Percentiles rank a stretch among this genome's conserved stretches.
These are phyloP conservation scores for Auricularia cornea DNA, from an alignment of 768 basidiomycete genomes.

Conservation along the genomic window DNA sequence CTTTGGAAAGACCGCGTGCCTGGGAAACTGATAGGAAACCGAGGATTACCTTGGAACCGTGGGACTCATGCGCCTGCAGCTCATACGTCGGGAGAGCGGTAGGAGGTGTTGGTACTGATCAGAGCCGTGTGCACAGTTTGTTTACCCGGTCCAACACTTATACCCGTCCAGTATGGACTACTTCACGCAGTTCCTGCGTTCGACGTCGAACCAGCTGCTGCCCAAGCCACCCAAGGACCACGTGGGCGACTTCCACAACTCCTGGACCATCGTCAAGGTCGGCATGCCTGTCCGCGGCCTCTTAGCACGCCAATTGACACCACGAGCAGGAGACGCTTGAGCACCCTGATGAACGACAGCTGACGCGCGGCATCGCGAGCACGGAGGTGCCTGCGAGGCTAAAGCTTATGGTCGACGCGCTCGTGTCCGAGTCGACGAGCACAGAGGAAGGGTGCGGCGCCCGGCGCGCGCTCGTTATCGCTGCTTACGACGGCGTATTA, in stretches of 20 bases:
- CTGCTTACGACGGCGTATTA: slow-evolving; percentile 21
- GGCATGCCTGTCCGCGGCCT: slow-evolving; percentile 7
- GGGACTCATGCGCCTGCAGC: too few species aligned
- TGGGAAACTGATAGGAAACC: too few species aligned
- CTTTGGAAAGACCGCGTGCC: too few species aligned
- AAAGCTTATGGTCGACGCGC: slow-evolving; percentile 71
- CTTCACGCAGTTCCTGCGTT: slow-evolving; percentile 68
- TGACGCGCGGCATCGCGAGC: slow-evolving; percentile 68
- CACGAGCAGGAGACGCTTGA: slow-evolving; percentile 64
- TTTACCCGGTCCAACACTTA: not conserved
- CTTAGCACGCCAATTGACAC: not conserved
- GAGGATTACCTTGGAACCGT: too few species aligned
- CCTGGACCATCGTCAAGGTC: slow-evolving; percentile 72
- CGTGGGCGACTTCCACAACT: slow-evolving; percentile 62
- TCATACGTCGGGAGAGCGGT: too few species aligned
- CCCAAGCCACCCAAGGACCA: slow-evolving; percentile 53
- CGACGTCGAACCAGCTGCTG: slow-evolving; percentile 33
- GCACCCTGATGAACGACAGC: slow-evolving; percentile 83
- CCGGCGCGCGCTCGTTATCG: not conserved
- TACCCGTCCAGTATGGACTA: slow-evolving; percentile 53
- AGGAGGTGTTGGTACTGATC: too few species aligned
- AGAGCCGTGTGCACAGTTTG: not conserved
- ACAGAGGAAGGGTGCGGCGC: slow-evolving; percentile 77
- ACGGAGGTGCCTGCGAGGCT: slow-evolving; percentile 75
- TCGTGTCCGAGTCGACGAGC: slow-evolving; percentile 78